Base-by-base conservation (phyloP, 2,329 filamentous ascomycete species). In the Ophiostoma novo-ulmi region DNA sequence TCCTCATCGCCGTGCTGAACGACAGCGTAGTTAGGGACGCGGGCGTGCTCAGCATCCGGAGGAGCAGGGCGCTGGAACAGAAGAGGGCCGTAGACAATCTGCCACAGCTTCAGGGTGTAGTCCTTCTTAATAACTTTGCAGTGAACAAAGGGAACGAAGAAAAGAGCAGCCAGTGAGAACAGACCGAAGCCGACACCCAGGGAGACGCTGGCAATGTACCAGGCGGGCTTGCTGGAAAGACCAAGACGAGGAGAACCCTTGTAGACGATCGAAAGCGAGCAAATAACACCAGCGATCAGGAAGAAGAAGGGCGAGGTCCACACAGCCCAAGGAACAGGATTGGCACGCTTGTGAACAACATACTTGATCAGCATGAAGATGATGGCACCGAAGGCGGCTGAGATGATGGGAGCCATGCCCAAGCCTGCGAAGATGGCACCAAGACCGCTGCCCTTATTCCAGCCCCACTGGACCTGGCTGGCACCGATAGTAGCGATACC, bases 251-350 rank as follows among this genome's bases (percentile, higher is more conserved):
- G 90, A 11, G 90, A 92, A 41, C 91, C 91, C 84, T 93, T 93
- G 85, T 92, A 93, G 75, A 93, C 90, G 75, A 94, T 88, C 63
- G 89, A 92, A 5, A 94, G 83, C 0, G 90, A 91, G 81, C 90
- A 92, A 76, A 93, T 81, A 71, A 89, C 91, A 70, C 84, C 89
- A 70, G 91, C 89, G 72, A 93, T 86, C 70, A 93, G 86, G 84
- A 93, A 93, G 82, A 89, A 93, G 80, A 91, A 87, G 11, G 91
- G 91, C 1, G 89, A 88, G 69, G 85, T 89, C 80, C 84, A 92
- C 70, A 93, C 85, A 36, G 90, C 90, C 89, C 89, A 92, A 7
- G 83, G 85, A 2, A 91, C 83, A 6, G 91, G 90, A 79, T 91
- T 88, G 79, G 85, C 88, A 78, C 91, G 89, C 73, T 90, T 78